phyloP scores from a whole-genome alignment of 176 grass and related monocot species.

The Aegilops speltoides region DNA sequence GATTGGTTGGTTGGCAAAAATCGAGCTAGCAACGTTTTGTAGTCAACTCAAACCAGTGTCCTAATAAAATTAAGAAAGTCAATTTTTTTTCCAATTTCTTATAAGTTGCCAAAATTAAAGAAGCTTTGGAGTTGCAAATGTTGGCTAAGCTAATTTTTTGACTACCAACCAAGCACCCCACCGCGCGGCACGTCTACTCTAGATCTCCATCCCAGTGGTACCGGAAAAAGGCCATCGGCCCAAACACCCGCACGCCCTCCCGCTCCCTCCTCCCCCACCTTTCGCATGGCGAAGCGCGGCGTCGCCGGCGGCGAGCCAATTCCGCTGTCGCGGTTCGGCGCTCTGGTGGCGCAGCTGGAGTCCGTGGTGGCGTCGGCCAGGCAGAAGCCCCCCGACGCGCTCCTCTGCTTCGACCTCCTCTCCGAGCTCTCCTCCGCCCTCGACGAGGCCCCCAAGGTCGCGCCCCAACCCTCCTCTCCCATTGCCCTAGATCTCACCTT shows the following conservation, averaged over 20 bases:
- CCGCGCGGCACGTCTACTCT: not conserved
- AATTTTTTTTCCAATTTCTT: too few species aligned
- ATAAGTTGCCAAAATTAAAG: too few species aligned
- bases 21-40: too few species aligned
- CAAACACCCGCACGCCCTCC: not conserved
- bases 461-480: not conserved
- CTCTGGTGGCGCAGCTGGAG: slow-evolving; percentile 87
- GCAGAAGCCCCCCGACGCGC: slow-evolving; percentile 75
- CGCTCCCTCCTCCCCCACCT: not conserved
- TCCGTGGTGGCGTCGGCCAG: slow-evolving; percentile 82
- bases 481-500: not conserved
- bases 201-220: not conserved
- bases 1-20: too few species aligned
- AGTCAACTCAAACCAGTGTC: too few species aligned
- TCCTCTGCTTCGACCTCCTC: slow-evolving; percentile 98
- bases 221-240: slow-evolving; percentile 6
- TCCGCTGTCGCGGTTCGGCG: slow-evolving; percentile 86
- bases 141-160: too few species aligned
- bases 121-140: too few species aligned
- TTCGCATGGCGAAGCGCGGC: slow-evolving; percentile 66
- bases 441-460: slow-evolving; percentile 80
- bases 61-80: too few species aligned
- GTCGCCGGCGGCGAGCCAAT: slow-evolving; percentile 50
- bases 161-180: not conserved
- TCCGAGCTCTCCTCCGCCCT: slow-evolving; percentile 87